Conservation (phyloP, 208 protist species). For the Angomonas ambiguus region DNA sequence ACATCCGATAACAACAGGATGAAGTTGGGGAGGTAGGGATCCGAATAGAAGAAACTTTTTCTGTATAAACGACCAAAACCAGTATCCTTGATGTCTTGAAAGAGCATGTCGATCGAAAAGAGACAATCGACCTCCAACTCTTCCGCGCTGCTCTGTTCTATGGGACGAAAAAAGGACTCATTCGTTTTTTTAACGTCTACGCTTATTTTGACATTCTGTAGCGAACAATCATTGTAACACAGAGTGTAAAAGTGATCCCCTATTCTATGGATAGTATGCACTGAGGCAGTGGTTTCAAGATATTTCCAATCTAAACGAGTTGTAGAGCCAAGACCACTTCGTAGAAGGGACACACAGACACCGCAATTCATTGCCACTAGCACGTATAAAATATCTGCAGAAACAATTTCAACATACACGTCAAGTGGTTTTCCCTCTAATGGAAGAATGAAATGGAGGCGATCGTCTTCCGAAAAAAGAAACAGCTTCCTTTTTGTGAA, state of each 20-base stretch:
- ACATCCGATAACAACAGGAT: background rate
- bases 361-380: constrained; percentile 46
- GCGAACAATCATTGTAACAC: constrained; percentile 54
- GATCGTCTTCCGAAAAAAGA: background rate
- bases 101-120: background rate
- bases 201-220: constrained; percentile 24
- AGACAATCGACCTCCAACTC: background rate
- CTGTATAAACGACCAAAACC: background rate
- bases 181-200: background rate
- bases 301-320: constrained; percentile 20
- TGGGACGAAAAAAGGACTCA: background rate
- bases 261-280: constrained; percentile 35
- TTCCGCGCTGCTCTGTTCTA: background rate
- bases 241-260: constrained; percentile 47
- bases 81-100: background rate
- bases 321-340: constrained; percentile 12
- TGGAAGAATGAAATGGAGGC: constrained; percentile 21
- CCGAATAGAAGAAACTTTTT: background rate
- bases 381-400: constrained; percentile 30
- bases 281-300: constrained; percentile 25
- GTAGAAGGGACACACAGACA: constrained; percentile 39
- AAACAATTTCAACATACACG: constrained; percentile 39
- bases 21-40: background rate
- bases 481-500: background rate
- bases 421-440: constrained; percentile 45